Conservation (phyloP, 805 yeast species). For the Grigorovia humatica region DNA sequence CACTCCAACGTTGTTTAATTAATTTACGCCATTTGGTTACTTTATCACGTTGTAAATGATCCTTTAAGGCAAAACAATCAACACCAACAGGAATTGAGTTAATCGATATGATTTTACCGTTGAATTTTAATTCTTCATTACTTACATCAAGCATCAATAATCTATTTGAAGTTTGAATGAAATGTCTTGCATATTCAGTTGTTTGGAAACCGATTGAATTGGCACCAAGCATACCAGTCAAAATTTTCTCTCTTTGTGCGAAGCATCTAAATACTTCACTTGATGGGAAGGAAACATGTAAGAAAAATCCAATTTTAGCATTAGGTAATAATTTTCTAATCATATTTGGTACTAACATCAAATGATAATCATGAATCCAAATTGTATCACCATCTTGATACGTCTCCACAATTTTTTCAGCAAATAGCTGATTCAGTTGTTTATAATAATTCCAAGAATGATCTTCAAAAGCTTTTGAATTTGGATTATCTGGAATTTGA, state of each 20-base stretch:
- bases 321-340: conserved; percentile 62
- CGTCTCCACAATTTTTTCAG: conserved; percentile 56
- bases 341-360: conserved; percentile 78
- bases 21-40: conserved; percentile 57
- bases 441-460: conserved; percentile 87
- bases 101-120: conserved; percentile 47
- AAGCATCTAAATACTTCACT: conserved; percentile 90
- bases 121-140: conserved; percentile 43
- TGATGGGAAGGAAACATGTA: conserved; percentile 92
- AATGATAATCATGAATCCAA: conserved; percentile 93
- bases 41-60: conserved; percentile 35
- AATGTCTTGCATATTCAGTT: conserved; percentile 87
- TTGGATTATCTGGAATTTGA: conserved; percentile 92
- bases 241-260: conserved; percentile 69
- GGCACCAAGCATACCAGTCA: conserved; percentile 82
- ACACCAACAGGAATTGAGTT: conserved; percentile 69
- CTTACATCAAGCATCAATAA: conserved; percentile 75
- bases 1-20: conserved; percentile 70
- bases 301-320: conserved; percentile 83
- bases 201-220: conserved; percentile 85
- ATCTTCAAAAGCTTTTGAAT: conserved; percentile 88
- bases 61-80: conserved; percentile 49
- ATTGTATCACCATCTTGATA: conserved; percentile 70
- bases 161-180: conserved; percentile 80
- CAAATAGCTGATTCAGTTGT: conserved; percentile 64